Conservation (phyloP, 2,329 filamentous ascomycete genomes). For the Talaromyces sp. region DNA sequence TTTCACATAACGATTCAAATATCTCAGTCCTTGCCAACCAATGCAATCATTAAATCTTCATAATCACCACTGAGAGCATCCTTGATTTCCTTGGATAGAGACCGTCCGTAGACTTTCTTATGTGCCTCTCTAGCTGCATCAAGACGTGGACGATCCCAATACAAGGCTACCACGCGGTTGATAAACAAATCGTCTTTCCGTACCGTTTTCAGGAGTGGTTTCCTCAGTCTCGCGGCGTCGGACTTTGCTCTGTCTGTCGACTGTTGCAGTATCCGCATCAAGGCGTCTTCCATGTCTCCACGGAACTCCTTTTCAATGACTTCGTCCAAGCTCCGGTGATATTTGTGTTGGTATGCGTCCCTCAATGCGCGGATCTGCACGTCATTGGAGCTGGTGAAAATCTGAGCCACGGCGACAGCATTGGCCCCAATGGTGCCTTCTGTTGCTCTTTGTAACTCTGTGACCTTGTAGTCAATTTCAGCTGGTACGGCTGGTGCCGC, state of each 20-base stretch:
- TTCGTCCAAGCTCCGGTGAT: slow-evolving; percentile 63
- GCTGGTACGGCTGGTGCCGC: slow-evolving; percentile 66
- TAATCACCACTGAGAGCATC: slow-evolving; percentile 86
- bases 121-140: slow-evolving; percentile 75
- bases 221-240: slow-evolving; percentile 77
- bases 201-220: slow-evolving; percentile 77
- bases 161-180: slow-evolving; percentile 68
- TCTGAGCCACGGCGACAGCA: slow-evolving; percentile 59
- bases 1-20: neutral
- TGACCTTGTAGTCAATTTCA: slow-evolving; percentile 69
- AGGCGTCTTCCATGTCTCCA: slow-evolving; percentile 84
- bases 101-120: slow-evolving; percentile 62
- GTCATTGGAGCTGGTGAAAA: slow-evolving; percentile 70
- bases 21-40: slow-evolving; percentile 18
- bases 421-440: slow-evolving; percentile 55
- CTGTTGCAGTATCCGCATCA: slow-evolving; percentile 69
- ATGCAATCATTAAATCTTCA: slow-evolving; percentile 66
- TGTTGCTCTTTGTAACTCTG: slow-evolving; percentile 70
- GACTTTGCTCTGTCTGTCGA: slow-evolving; percentile 77
- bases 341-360: slow-evolving; percentile 67
- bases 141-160: slow-evolving; percentile 76
- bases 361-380: slow-evolving; percentile 78
- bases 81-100: slow-evolving; percentile 64
- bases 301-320: slow-evolving; percentile 78
- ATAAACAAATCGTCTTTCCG: slow-evolving; percentile 81